These are phyloP conservation scores for Clavispora santaluciae DNA, from an alignment of 805 yeast species.

Conservation along the genomic window DNA sequence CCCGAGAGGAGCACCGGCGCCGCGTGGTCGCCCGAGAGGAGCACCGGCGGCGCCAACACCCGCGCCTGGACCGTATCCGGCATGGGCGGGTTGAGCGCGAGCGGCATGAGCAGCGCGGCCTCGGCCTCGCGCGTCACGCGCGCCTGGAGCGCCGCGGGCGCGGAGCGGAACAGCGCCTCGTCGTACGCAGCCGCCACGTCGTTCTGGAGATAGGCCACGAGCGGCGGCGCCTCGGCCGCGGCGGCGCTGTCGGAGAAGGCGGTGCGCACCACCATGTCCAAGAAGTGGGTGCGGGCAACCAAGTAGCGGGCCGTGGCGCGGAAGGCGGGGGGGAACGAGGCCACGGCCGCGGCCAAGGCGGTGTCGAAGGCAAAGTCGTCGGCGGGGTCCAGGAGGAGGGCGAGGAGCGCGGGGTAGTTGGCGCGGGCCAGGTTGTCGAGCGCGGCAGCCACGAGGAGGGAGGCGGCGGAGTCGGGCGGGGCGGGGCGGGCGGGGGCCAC, in stretches of 20 bases:
- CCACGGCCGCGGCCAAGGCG: not conserved
- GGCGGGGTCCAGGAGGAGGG: not conserved
- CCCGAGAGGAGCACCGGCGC: conserved; percentile 2
- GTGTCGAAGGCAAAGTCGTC: conserved; percentile 1
- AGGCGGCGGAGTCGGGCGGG: not conserved
- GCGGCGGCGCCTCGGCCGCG: conserved; percentile 1
- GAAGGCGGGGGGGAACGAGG: conserved; percentile 1
- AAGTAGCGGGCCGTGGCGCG: conserved; percentile 7
- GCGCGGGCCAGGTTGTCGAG: conserved; percentile 3
- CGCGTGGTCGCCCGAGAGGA: conserved; percentile 1
- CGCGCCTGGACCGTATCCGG: conserved; percentile 1
- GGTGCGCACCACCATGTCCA: conserved; percentile 7
- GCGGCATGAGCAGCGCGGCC: conserved; percentile 9
- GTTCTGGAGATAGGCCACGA: conserved; percentile 5
- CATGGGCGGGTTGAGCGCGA: conserved; percentile 9
- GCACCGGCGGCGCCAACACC: conserved; percentile 4
- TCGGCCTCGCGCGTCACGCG: conserved; percentile 7
- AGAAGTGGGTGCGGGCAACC: conserved; percentile 7
- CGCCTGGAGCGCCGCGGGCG: not conserved
- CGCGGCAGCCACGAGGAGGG: not conserved
- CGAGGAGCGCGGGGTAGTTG: conserved; percentile 3
- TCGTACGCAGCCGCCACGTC: conserved; percentile 4
- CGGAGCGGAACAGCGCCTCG: not conserved
- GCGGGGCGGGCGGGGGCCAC: conserved; percentile 8
- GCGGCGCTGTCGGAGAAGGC: conserved; percentile 1